Evolutionary conservation across 2,329 filamentous ascomycete species (phyloP).

Genomic region (Hypoxylon sp.): DNA sequence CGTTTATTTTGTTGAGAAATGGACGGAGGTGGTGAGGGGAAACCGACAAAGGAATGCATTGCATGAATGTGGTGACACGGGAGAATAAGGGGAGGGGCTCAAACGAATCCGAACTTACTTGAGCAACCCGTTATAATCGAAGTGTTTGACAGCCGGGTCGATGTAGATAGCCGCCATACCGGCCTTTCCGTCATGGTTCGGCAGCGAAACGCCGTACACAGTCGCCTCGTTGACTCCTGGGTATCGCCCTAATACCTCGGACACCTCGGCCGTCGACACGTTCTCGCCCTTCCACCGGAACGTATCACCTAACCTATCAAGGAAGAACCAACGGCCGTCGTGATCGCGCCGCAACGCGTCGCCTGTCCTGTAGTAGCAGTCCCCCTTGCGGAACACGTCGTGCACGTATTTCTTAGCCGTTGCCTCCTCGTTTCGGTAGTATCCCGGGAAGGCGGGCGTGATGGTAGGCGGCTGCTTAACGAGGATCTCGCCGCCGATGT

Average conservation of each 20-base stretch:
- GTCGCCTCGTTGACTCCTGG: slow-evolving; percentile 75
- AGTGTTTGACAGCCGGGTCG: slow-evolving; percentile 63
- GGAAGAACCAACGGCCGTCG: slow-evolving; percentile 79
- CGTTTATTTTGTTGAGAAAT: slow-evolving; percentile 16
- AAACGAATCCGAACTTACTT: slow-evolving; percentile 55
- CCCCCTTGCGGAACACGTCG: slow-evolving; percentile 76
- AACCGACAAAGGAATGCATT: not conserved
- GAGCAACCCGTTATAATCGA: slow-evolving; percentile 74
- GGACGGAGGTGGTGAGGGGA: not conserved
- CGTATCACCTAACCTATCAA: slow-evolving; percentile 79
- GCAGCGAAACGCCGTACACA: slow-evolving; percentile 77
- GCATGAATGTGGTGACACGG: slow-evolving; percentile 11
- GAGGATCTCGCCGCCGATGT: slow-evolving; percentile 81
- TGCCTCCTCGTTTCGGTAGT: slow-evolving; percentile 76
- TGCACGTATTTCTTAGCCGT: slow-evolving; percentile 76
- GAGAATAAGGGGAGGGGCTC: slow-evolving; percentile 1
- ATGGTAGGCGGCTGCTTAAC: slow-evolving; percentile 68
- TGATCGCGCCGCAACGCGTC: slow-evolving; percentile 74
- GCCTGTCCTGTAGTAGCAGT: slow-evolving; percentile 77
- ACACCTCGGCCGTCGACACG: slow-evolving; percentile 77
- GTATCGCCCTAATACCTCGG: slow-evolving; percentile 72
- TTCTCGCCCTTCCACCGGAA: slow-evolving; percentile 83
- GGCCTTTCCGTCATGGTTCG: slow-evolving; percentile 77
- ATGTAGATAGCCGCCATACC: slow-evolving; percentile 75
- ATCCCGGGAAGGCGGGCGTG: slow-evolving; percentile 75